Evolutionary conservation across 2,329 filamentous ascomycete genomes (phyloP).

Genomic region (Aspergillus ruber): DNA sequence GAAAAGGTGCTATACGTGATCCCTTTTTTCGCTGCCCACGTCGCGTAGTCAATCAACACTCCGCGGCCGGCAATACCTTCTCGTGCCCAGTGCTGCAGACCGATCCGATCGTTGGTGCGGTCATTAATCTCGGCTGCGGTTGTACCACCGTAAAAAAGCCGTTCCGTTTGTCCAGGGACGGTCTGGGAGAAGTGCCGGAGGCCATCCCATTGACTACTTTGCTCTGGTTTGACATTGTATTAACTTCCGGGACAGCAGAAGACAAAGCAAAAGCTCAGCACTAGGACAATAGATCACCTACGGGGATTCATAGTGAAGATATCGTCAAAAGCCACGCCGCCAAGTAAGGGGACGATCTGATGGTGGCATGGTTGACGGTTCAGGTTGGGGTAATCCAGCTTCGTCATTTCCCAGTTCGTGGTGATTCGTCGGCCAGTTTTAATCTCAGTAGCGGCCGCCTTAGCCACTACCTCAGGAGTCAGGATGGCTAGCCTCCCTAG

Average conservation of each 20-base stretch:
- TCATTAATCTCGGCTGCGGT: conserved; percentile 43
- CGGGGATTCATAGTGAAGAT: conserved; percentile 47
- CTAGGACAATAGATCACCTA: conserved; percentile 13
- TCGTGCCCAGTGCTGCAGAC: conserved; percentile 44
- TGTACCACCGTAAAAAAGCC: conserved; percentile 47
- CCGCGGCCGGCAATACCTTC: conserved; percentile 47
- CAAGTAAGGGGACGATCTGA: conserved; percentile 44
- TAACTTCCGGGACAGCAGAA: background rate
- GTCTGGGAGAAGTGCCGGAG: conserved; percentile 45
- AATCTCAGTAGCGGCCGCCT: conserved; percentile 46
- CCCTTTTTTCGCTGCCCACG: conserved; percentile 37
- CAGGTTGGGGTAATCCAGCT: conserved; percentile 51
- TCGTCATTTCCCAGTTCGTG: conserved; percentile 51
- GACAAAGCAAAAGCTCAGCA: background rate
- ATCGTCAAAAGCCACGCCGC: conserved; percentile 45
- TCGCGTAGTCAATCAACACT: conserved; percentile 47
- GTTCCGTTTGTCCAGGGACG: conserved; percentile 27
- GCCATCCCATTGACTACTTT: conserved; percentile 49
- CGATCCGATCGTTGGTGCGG: conserved; percentile 39
- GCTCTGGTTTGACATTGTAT: conserved; percentile 25
- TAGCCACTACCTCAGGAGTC: conserved; percentile 47
- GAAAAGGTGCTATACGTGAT: conserved; percentile 39
- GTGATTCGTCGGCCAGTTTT: conserved; percentile 46
- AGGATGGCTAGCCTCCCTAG: conserved; percentile 47
- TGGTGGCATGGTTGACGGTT: conserved; percentile 47